A percentile compares a stretch with the other conserved stretches of the same genome.
These are phyloP conservation scores for Ceratocystis albifundus DNA, from an alignment of 2,329 filamentous ascomycete species.

Conservation along the genomic window DNA sequence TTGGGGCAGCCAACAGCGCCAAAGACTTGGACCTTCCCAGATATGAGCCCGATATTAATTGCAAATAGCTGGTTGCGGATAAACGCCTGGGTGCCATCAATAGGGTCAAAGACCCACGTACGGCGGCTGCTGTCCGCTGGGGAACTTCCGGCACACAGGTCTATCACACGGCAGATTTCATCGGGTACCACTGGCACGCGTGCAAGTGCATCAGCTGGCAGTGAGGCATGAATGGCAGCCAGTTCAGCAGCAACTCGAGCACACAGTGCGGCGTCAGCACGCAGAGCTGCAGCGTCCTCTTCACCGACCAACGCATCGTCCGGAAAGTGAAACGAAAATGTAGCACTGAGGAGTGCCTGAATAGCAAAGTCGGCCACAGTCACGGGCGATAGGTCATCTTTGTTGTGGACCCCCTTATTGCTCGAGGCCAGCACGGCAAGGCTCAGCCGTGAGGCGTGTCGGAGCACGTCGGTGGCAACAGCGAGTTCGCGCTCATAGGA, in stretches of 20 bases:
- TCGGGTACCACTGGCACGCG: constrained; percentile 32
- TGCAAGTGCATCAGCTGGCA: constrained; percentile 27
- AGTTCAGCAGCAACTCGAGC: constrained; percentile 40
- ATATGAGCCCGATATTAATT: constrained; percentile 44
- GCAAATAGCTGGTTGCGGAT: constrained; percentile 44
- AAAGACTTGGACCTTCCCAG: constrained; percentile 40
- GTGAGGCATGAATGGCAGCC: constrained; percentile 24
- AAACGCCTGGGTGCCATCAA: constrained; percentile 49
- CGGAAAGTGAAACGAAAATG: constrained; percentile 41
- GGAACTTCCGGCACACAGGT: constrained; percentile 36
- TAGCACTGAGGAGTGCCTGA: constrained; percentile 43
- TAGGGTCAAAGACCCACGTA: constrained; percentile 50
- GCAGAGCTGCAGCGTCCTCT: constrained; percentile 41
- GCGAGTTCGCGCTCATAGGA: constrained; percentile 35
- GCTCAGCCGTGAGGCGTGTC: constrained; percentile 39
- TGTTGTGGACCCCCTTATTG: constrained; percentile 42
- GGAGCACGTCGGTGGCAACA: constrained; percentile 35
- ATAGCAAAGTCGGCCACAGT: constrained; percentile 50
- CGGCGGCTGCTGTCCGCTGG: constrained; percentile 33
- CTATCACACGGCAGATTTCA: constrained; percentile 43
- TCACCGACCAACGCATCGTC: constrained; percentile 44
- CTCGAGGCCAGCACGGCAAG: constrained; percentile 37
- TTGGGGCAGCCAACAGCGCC: constrained; percentile 41
- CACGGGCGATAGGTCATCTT: constrained; percentile 46
- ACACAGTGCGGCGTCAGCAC: constrained; percentile 34